Percentiles rank a stretch among this genome's conserved stretches.
phyloP scores from a whole-genome alignment of 441 rosid species.

The Mallotus repandus region DNA sequence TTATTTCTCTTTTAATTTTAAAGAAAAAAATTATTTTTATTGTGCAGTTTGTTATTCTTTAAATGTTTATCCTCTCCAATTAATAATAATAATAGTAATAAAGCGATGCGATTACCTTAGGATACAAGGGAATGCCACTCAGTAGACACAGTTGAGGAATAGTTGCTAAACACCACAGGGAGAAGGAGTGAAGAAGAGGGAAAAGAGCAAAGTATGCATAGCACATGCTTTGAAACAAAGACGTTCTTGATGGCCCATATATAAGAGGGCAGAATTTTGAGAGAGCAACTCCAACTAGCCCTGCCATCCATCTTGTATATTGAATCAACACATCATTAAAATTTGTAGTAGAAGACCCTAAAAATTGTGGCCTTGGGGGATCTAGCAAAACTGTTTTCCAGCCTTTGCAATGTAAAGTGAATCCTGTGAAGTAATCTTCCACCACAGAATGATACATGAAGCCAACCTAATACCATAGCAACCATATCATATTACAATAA shows the following conservation, averaged over 20 bases:
- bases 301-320: slow-evolving; percentile 36
- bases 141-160: slow-evolving; percentile 46
- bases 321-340: slow-evolving; percentile 32
- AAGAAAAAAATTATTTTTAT: no score
- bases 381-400: slow-evolving; percentile 37
- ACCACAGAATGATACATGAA: slow-evolving; percentile 33
- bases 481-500: no score
- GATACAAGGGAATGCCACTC: slow-evolving; percentile 39
- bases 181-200: slow-evolving; percentile 21
- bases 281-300: slow-evolving; percentile 25
- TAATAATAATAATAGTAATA: no score
- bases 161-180: slow-evolving; percentile 34
- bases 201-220: slow-evolving; percentile 17
- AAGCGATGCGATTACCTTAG: slow-evolving; percentile 30
- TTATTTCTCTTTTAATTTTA: no score
- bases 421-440: slow-evolving; percentile 52
- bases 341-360: slow-evolving; percentile 31
- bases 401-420: slow-evolving; percentile 35
- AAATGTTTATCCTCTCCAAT: no score
- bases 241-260: no score
- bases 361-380: slow-evolving; percentile 42
- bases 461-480: slow-evolving; percentile 30
- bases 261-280: slow-evolving; percentile 45
- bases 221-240: slow-evolving; percentile 24
- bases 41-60: no score